A percentile compares a stretch with the other conserved stretches of the same genome.
Conservation (phyloP, 2,329 filamentous ascomycete genomes). For the Beauveria pseudobassiana region DNA sequence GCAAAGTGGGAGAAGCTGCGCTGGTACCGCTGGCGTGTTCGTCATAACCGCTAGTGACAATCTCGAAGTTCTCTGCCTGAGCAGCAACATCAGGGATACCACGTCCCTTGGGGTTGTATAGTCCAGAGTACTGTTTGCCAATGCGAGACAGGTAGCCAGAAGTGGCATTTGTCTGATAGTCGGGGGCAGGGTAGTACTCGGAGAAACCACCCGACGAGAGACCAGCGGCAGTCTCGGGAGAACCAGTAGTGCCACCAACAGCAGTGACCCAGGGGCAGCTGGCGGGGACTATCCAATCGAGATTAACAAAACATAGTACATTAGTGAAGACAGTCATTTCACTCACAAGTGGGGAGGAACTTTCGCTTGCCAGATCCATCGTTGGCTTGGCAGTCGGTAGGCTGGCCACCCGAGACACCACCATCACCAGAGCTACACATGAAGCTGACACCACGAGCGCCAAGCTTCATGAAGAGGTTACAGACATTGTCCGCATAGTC, state of each 20-base stretch:
- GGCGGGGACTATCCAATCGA: background rate
- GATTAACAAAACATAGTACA: background rate
- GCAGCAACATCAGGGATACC: constrained; percentile 8
- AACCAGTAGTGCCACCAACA: constrained; percentile 5
- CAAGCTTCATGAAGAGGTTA: constrained; percentile 10
- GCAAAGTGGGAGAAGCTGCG: constrained; percentile 34
- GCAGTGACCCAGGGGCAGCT: constrained; percentile 10
- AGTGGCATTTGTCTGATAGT: background rate
- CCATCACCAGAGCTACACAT: constrained; percentile 5
- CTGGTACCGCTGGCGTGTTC: constrained; percentile 16
- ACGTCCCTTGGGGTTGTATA: constrained; percentile 8
- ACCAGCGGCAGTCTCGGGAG: background rate
- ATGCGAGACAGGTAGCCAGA: background rate
- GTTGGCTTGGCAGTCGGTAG: constrained; percentile 11
- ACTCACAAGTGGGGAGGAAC: constrained; percentile 1
- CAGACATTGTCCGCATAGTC: constrained; percentile 10
- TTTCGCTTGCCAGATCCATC: background rate
- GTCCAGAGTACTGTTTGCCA: background rate
- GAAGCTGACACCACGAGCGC: constrained; percentile 11
- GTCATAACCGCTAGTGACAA: background rate
- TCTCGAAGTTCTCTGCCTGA: background rate
- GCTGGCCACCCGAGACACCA: background rate
- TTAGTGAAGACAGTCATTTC: no score
- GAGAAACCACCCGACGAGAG: constrained; percentile 7
- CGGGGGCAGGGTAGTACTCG: background rate